These are phyloP conservation scores for Chlamydomonas schloesseri DNA, from an alignment of 139 green algal genomes.

Conservation along the genomic window DNA sequence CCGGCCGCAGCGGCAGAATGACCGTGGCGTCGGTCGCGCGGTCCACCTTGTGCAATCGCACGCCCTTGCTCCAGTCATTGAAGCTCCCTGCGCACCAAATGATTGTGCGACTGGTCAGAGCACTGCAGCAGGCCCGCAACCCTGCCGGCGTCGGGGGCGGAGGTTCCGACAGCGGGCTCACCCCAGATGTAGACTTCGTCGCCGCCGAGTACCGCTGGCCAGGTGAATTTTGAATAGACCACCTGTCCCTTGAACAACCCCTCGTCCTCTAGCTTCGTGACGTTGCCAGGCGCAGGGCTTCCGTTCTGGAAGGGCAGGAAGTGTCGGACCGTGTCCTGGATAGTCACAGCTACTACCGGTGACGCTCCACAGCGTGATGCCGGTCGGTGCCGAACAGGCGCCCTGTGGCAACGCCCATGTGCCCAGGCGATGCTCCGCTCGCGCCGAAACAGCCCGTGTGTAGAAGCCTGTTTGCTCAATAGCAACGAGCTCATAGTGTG, in stretches of 20 bases:
- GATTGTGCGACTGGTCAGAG: background rate
- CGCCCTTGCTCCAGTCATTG: slow-evolving; percentile 49
- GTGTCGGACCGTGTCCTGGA: slow-evolving; percentile 15
- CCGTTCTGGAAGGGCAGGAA: background rate
- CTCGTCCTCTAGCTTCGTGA: slow-evolving; percentile 21
- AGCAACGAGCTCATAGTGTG: too few species aligned
- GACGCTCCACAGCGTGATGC: background rate
- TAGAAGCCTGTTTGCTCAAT: too few species aligned
- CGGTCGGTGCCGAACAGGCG: background rate
- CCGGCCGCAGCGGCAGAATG: slow-evolving; percentile 40
- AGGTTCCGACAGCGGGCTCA: background rate
- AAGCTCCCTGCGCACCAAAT: slow-evolving; percentile 34
- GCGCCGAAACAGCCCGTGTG: too few species aligned
- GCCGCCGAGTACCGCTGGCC: slow-evolving; percentile 37
- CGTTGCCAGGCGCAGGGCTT: slow-evolving; percentile 21
- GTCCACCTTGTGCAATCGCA: slow-evolving; percentile 29
- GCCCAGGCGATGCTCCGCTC: too few species aligned
- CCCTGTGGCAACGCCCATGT: background rate
- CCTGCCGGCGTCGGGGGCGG: too few species aligned
- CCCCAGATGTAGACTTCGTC: slow-evolving; percentile 51
- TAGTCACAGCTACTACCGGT: background rate
- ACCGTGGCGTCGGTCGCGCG: slow-evolving; percentile 17
- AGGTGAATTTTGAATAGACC: slow-evolving; percentile 39
- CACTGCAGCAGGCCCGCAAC: too few species aligned
- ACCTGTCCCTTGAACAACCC: slow-evolving; percentile 9